phyloP scores from a whole-genome alignment of 768 basidiomycete genomes.

The Asterophora parasitica region DNA sequence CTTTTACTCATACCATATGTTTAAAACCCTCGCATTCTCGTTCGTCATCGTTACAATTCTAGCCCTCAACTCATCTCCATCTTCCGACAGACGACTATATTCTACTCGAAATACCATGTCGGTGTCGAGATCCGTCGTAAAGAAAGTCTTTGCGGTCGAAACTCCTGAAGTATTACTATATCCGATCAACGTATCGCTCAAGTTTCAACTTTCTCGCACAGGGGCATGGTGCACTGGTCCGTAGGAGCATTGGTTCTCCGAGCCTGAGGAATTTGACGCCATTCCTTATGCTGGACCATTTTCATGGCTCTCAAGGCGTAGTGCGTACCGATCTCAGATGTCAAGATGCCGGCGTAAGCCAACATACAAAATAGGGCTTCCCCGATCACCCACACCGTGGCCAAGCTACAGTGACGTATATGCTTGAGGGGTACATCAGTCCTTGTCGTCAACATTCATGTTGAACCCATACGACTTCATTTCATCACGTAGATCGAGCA shows the following conservation, averaged over 20 bases:
- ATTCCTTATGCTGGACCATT: slow-evolving; percentile 89
- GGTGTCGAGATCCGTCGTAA: slow-evolving; percentile 63
- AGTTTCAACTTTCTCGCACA: slow-evolving; percentile 18
- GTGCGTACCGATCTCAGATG: slow-evolving; percentile 34
- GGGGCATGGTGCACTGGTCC: slow-evolving; percentile 80
- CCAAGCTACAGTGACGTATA: slow-evolving; percentile 85
- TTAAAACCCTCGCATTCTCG: slow-evolving; percentile 14
- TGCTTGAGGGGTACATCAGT: slow-evolving; percentile 66
- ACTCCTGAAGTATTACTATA: slow-evolving; percentile 51
- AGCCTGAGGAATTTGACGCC: slow-evolving; percentile 78
- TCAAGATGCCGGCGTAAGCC: background rate
- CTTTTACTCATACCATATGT: slow-evolving; percentile 10
- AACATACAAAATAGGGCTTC: slow-evolving; percentile 53
- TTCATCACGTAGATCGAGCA: slow-evolving; percentile 42
- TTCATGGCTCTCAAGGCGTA: slow-evolving; percentile 63
- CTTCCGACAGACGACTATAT: slow-evolving; percentile 6
- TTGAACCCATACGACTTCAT: background rate
- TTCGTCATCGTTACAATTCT: slow-evolving; percentile 15
- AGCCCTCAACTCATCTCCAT: slow-evolving; percentile 13
- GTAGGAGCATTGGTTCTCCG: slow-evolving; percentile 79
- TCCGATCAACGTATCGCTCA: background rate
- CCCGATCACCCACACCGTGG: slow-evolving; percentile 94
- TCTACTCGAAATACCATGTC: slow-evolving; percentile 28
- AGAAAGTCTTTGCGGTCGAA: slow-evolving; percentile 75
- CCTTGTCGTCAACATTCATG: background rate